Evolutionary conservation across 306 rosid species (phyloP).

Genomic region (Morella rubra): DNA sequence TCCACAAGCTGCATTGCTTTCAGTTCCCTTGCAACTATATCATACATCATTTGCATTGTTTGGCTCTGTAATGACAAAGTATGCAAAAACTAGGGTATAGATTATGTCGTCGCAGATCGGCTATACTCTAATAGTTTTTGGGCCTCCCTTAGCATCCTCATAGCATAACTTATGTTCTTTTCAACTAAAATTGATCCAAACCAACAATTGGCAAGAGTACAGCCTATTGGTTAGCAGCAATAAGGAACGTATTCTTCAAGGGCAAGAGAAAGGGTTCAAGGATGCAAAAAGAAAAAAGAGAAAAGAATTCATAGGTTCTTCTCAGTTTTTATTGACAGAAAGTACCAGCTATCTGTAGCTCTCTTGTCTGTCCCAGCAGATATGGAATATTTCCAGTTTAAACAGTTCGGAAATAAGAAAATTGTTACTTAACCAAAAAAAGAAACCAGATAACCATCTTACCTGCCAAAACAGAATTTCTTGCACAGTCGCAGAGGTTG

Average conservation of each 20-base stretch:
- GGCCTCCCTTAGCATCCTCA: background rate
- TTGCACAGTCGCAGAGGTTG: slow-evolving; percentile 70
- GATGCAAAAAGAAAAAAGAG: background rate
- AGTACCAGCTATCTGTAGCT: background rate
- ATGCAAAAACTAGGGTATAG: slow-evolving; percentile 16
- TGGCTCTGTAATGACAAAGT: slow-evolving; percentile 55
- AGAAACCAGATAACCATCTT: slow-evolving; percentile 12
- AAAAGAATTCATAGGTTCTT: background rate
- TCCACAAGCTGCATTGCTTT: slow-evolving; percentile 43
- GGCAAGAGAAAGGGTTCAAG: background rate
- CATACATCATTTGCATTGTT: slow-evolving; percentile 88
- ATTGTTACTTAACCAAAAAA: too few species aligned
- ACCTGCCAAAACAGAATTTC: slow-evolving; percentile 99
- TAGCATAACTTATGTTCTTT: background rate
- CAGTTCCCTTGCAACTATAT: slow-evolving; percentile 58
- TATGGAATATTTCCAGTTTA: background rate
- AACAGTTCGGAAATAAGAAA: slow-evolving; percentile 14
- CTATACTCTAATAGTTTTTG: background rate
- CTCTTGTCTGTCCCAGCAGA: background rate
- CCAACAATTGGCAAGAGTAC: slow-evolving; percentile 3
- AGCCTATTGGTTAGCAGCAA: slow-evolving; percentile 3
- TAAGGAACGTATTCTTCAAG: background rate
- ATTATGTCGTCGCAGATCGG: background rate
- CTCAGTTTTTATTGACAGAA: background rate
- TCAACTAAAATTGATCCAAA: background rate